phyloP scores from a whole-genome alignment of 176 grass and related monocot species.

The Areca catechu region DNA sequence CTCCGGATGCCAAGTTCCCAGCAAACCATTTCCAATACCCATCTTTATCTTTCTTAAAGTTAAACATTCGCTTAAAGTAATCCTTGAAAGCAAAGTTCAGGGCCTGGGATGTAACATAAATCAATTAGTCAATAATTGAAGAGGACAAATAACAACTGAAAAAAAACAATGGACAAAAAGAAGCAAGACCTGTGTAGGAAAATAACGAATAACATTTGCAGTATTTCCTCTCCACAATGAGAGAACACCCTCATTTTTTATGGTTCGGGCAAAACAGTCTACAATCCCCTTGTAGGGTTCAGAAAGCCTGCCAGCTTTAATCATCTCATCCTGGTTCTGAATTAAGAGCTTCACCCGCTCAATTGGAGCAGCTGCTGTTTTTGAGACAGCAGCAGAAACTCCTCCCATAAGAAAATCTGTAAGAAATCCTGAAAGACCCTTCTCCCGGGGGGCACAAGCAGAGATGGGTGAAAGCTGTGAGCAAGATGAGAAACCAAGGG shows the following conservation, averaged over 20 bases:
- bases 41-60: too few species aligned
- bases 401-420: background rate
- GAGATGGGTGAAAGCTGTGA: background rate
- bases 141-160: background rate
- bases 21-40: too few species aligned
- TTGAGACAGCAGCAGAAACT: too few species aligned
- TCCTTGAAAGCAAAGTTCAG: too few species aligned
- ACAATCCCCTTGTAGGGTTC: constrained; percentile 6
- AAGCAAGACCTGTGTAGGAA: constrained; percentile 1
- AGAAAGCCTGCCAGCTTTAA: background rate
- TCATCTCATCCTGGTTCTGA: background rate
- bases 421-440: constrained; percentile 1
- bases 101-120: too few species aligned
- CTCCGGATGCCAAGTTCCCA: too few species aligned
- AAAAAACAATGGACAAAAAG: background rate
- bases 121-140: too few species aligned
- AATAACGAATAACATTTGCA: constrained; percentile 10
- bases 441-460: constrained; percentile 3
- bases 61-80: too few species aligned
- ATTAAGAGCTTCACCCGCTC: too few species aligned
- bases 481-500: constrained; percentile 1
- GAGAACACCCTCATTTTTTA: background rate
- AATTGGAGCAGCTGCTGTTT: too few species aligned
- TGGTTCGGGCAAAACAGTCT: constrained; percentile 2
- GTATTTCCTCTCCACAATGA: constrained; percentile 9